Evolutionary conservation across 2,329 filamentous ascomycete genomes (phyloP).

Genomic region (Akanthomyces uredinophilus): DNA sequence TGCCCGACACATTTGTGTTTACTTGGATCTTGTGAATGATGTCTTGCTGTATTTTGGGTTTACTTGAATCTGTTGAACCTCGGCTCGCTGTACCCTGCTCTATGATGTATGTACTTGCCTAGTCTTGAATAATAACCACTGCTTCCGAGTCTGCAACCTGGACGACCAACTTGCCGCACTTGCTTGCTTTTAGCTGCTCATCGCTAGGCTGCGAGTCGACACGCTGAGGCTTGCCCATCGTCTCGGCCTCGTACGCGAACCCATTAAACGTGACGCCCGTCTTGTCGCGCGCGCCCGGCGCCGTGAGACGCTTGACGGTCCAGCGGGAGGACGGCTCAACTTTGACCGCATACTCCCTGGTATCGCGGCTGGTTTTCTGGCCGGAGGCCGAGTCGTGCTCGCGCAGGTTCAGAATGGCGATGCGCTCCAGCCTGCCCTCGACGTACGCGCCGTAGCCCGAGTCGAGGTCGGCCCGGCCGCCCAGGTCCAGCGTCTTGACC

Average conservation of each 20-base stretch:
- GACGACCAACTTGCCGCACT: constrained; percentile 15
- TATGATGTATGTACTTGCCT: not conserved
- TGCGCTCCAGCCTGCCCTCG: constrained; percentile 15
- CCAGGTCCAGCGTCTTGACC: constrained; percentile 14
- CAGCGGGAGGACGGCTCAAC: constrained; percentile 16
- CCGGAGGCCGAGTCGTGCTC: constrained; percentile 16
- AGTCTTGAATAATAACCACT: constrained; percentile 16
- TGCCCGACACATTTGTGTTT: constrained; percentile 13
- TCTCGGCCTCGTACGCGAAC: constrained; percentile 19
- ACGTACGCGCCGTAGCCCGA: constrained; percentile 22
- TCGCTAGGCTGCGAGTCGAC: constrained; percentile 7
- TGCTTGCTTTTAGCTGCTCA: constrained; percentile 14
- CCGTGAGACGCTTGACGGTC: constrained; percentile 18
- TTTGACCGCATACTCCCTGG: constrained; percentile 16
- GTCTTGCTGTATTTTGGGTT: no score
- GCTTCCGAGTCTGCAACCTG: constrained; percentile 19
- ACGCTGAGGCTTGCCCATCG: constrained; percentile 14
- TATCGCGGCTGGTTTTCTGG: constrained; percentile 5
- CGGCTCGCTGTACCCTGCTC: no score
- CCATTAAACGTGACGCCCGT: constrained; percentile 20
- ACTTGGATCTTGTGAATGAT: not conserved
- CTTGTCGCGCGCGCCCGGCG: constrained; percentile 16
- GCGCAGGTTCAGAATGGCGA: constrained; percentile 20
- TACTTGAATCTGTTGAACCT: not conserved
- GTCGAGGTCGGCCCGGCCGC: constrained; percentile 16